phyloP scores from a whole-genome alignment of 495 filamentous ascomycete genomes.

The Jackrogersella minutella region DNA sequence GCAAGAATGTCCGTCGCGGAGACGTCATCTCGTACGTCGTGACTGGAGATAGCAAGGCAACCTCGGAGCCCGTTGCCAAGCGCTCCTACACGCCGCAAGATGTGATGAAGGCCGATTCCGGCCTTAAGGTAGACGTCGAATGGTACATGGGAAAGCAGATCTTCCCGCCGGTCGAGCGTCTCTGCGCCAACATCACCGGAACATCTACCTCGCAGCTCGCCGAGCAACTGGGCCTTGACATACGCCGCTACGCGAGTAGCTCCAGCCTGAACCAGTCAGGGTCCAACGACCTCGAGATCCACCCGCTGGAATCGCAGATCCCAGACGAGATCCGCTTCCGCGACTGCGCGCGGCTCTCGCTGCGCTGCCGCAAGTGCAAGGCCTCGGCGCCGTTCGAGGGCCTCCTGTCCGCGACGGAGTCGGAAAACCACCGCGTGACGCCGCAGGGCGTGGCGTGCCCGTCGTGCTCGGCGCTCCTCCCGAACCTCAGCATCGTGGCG shows the following conservation, averaged over 20 bases:
- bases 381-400: constrained; percentile 76
- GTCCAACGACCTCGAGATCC: constrained; percentile 72
- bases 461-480: constrained; percentile 64
- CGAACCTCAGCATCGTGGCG: constrained; percentile 77
- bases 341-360: constrained; percentile 72
- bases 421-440: constrained; percentile 63
- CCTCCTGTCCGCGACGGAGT: constrained; percentile 50
- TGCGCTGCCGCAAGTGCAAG: constrained; percentile 85
- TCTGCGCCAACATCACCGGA: constrained; percentile 93
- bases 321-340: constrained; percentile 87
- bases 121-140: constrained; percentile 84
- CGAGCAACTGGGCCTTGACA: constrained; percentile 91
- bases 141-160: constrained; percentile 99
- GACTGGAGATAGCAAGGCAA: constrained; percentile 75
- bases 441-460: constrained; percentile 79
- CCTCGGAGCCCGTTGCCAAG: constrained; percentile 79
- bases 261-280: constrained; percentile 56
- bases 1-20: constrained; percentile 86
- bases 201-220: constrained; percentile 89
- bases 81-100: constrained; percentile 88
- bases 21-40: constrained; percentile 97
- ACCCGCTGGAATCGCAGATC: constrained; percentile 91
- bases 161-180: constrained; percentile 96
- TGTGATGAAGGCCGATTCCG: constrained; percentile 76
- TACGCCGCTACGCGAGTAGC: constrained; percentile 80